These are phyloP conservation scores for Chloropicon primus DNA, from an alignment of 139 green algal species.

Conservation along the genomic window DNA sequence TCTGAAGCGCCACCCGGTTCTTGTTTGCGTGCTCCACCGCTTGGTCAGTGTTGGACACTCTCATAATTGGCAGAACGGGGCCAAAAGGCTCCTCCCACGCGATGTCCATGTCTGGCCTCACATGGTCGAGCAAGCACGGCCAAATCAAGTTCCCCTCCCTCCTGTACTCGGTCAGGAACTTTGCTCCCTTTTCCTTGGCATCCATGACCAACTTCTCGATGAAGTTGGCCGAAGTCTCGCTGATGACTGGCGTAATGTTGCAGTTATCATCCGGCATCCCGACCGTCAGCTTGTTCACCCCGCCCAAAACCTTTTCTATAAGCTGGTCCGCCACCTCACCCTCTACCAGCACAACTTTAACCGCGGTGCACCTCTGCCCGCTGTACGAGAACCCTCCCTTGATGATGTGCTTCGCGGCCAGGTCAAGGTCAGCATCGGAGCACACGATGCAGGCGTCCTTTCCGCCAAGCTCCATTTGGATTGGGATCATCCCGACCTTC, in stretches of 20 bases:
- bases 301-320: slow-evolving; percentile 37
- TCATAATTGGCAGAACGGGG: slow-evolving; percentile 81
- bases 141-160: slow-evolving; percentile 86
- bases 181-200: slow-evolving; percentile 30
- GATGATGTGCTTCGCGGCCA: slow-evolving; percentile 76
- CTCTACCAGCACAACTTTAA: slow-evolving; percentile 67
- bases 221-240: slow-evolving; percentile 71
- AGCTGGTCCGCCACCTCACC: slow-evolving; percentile 65
- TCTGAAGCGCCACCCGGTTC: slow-evolving; percentile 43
- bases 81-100: slow-evolving; percentile 95
- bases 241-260: slow-evolving; percentile 82
- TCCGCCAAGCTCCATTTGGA: slow-evolving; percentile 96
- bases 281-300: slow-evolving; percentile 61
- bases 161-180: slow-evolving; percentile 9
- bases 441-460: slow-evolving; percentile 92
- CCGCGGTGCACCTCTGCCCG: slow-evolving; percentile 84
- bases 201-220: slow-evolving; percentile 68
- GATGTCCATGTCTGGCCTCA: slow-evolving; percentile 77
- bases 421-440: slow-evolving; percentile 72
- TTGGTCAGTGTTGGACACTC: slow-evolving; percentile 53
- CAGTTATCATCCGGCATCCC: slow-evolving; percentile 71
- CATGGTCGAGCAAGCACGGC: slow-evolving; percentile 79
- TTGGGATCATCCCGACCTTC: slow-evolving; percentile 82
- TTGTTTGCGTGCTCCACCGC: slow-evolving; percentile 78
- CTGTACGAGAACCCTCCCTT: slow-evolving; percentile 74